Base-by-base conservation (phyloP, 2,329 filamentous ascomycete species). In the Sclerotiophoma versabilis region DNA sequence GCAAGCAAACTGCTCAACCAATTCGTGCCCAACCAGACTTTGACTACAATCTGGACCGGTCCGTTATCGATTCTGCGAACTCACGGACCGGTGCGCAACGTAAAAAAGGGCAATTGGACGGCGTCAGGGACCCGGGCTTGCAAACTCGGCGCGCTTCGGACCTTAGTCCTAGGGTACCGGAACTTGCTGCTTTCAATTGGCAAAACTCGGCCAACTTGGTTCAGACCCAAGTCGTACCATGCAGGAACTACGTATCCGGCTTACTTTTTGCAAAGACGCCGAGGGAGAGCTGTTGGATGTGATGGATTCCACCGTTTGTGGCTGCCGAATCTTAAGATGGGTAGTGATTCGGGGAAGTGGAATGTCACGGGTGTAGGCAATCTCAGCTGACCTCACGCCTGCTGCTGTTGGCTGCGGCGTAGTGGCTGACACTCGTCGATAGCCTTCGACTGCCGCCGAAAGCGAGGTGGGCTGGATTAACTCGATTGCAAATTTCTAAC, bases 101-200 rank as follows among this genome's bases (percentile, higher is more conserved):
- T 38, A 20, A 44, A 54, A 38, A 38, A 33, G 26, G 33, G 23
- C 37, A 33, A 42, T n/a, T 34, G 27, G 39, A 45, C 49, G 49
- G 42, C 22, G 43, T 46, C 50, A 54, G 50, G 50, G 38, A 42
- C 44, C 44, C 30, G 42, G 15, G 50, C 44, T 43, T 25, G 32
- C 26, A 20, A 29, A 48, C 10, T 30, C 38, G 44, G 50, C 50
- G 44, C 50, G 50, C 50, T 32, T 54, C 51, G 51, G 51, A 49
- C 45, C 39, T 49, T 46, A 9, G 45, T 49, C 51, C 34, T 54
- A 49, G 51, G 46, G 51, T 49, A 44, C 51, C 51, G 20, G 44
- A 33, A 44, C 39, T 29, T 41, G 45, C 45, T n/a, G n/a, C n/a
- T n/a, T n/a, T n/a, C n/a, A n/a, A n/a, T n/a, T n/a, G n/a, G n/a